Percentiles rank a stretch among this genome's conserved stretches.
Conservation (phyloP, 108 stramenopile genomes). For the Skeletonema marinoi region DNA sequence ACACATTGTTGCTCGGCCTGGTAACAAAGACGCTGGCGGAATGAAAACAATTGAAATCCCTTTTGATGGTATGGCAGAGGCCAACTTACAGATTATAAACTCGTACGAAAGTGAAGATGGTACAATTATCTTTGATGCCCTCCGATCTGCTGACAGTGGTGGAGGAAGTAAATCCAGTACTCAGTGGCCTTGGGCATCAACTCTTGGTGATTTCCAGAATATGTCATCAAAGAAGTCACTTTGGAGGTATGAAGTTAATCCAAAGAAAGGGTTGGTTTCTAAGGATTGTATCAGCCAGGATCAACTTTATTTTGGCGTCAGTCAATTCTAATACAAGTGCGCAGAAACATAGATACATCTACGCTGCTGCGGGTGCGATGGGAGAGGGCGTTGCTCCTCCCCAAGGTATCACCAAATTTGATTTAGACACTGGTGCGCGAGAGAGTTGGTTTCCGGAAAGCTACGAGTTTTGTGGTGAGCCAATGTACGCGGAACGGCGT, state of each 20-base stretch:
- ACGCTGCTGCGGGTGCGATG: slow-evolving; percentile 68
- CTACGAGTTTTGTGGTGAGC: slow-evolving; percentile 86
- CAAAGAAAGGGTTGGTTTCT: slow-evolving; percentile 47
- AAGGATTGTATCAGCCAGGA: slow-evolving; percentile 57
- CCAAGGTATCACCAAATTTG: slow-evolving; percentile 78
- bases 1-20: slow-evolving; percentile 65
- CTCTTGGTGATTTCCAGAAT: slow-evolving; percentile 54
- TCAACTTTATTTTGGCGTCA: slow-evolving; percentile 83
- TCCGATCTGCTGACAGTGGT: slow-evolving; percentile 59
- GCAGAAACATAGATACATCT: slow-evolving; percentile 59
- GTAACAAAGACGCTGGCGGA: slow-evolving; percentile 40
- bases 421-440: slow-evolving; percentile 49
- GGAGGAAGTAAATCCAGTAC: slow-evolving; percentile 8
- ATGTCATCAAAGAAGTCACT: slow-evolving; percentile 62
- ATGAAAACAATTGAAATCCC: slow-evolving; percentile 64
- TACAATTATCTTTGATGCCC: slow-evolving; percentile 71
- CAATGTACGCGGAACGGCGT: slow-evolving; percentile 71
- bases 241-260: slow-evolving; percentile 71
- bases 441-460: slow-evolving; percentile 75
- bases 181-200: slow-evolving; percentile 73
- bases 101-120: slow-evolving; percentile 75
- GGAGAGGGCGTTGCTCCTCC: slow-evolving; percentile 71
- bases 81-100: slow-evolving; percentile 78
- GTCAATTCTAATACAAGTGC: slow-evolving; percentile 67
- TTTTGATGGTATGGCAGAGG: slow-evolving; percentile 65